Base-by-base conservation (phyloP, 192 early-diverging fungal species). In the Mortierella claussenii region DNA sequence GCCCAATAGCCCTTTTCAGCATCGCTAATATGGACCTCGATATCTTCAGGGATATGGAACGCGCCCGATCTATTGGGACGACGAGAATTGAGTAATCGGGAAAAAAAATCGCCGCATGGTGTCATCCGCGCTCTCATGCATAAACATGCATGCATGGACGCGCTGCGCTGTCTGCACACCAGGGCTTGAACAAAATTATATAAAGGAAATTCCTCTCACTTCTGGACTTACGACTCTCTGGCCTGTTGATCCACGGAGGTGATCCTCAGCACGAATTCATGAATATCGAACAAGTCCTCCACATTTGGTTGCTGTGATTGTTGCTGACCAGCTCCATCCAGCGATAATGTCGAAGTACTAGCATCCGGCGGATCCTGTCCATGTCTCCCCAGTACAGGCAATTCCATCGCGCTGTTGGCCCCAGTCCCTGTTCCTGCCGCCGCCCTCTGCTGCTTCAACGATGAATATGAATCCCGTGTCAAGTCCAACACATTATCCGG, bases 41-140 rank as follows among this genome's bases (percentile, higher is more conserved):
- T 83, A 49, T 86, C 84, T 34, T 86, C 84, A 8, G 84, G 84
- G 32, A 86, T 82, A 46, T 70, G 63, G 56, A 82, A 86, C 7
- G 44, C 42, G 9, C 69, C 70, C 8, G 76, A 70, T 9, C 69
- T 74, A 58, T 17, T 44, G 4, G 37, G 44, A n/a, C 31, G 32
- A 60, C 9, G 12, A 55, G 40, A 36, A 11, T 2, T n/a, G 23
- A 9, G 37, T 40, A n/a, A 68, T 11, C 17, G 48, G 30, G 36
- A 61, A 23, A 33, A 10, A 28, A 44, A 52, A 21, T n/a, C n/a
- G n/a, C n/a, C n/a, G n/a, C n/a, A n/a, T n/a, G n/a, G n/a, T n/a
- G n/a, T n/a, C n/a, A n/a, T n/a, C n/a, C n/a, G n/a, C n/a, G 10
- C 23, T 12, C 3, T 21, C 23, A 28, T 42, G 57, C 55, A 32